phyloP scores from a whole-genome alignment of 2,329 filamentous ascomycete genomes.

The Fusarium secorum region DNA sequence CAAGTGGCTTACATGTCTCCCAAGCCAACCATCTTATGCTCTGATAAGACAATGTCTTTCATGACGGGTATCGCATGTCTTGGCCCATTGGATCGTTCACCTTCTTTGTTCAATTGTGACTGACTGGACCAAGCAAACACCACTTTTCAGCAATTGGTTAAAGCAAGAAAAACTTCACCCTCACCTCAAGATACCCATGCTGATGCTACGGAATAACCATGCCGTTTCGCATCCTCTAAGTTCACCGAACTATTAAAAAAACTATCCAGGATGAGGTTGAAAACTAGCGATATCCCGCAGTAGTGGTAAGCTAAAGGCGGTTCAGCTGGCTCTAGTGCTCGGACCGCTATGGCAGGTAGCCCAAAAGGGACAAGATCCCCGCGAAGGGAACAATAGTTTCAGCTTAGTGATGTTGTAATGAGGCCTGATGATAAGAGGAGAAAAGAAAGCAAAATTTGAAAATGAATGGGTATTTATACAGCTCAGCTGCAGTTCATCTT shows the following conservation, averaged over 20 bases:
- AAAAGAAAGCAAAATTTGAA: accelerated
- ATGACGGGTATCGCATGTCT: too few relatives aligned
- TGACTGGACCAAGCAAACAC: too few relatives aligned
- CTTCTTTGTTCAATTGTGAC: not conserved
- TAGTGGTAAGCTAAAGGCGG: not conserved
- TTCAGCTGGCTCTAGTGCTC: not conserved
- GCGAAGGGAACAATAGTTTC: not conserved
- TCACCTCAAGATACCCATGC: accelerated
- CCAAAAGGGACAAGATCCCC: not conserved
- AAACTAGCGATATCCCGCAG: not conserved
- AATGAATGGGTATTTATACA: not conserved
- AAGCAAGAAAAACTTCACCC: not conserved
- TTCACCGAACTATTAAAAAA: too few relatives aligned
- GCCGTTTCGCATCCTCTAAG: not conserved
- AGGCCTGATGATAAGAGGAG: not conserved
- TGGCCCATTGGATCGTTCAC: accelerated
- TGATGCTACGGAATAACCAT: not conserved
- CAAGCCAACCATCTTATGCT: not conserved
- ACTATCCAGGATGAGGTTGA: accelerated
- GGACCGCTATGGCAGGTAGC: not conserved
- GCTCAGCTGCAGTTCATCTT: too few relatives aligned
- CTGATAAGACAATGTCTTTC: not conserved
- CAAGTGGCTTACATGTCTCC: too few relatives aligned
- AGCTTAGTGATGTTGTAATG: not conserved
- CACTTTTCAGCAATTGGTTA: too few relatives aligned